Percentiles rank a stretch among this genome's conserved stretches.
Evolutionary conservation across 495 filamentous ascomycete species (phyloP).

Genomic region (Penicillium manginii): DNA sequence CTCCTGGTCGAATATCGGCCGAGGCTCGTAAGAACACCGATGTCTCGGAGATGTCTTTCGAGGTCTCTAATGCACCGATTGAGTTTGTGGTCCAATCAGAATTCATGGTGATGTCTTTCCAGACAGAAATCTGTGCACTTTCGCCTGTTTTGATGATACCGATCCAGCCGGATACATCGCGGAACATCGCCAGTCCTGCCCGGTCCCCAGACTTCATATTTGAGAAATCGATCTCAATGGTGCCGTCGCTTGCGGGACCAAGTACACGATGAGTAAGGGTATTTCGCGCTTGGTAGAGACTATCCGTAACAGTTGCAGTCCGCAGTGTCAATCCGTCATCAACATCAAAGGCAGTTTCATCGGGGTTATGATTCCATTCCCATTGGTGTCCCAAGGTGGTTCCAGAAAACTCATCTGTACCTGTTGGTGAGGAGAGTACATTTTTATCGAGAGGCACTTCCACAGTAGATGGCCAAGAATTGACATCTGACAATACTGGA

Average conservation of each 20-base stretch:
- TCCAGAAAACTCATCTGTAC: conserved; percentile 47
- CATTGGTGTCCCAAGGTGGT: conserved; percentile 44
- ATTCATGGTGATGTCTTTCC: conserved; percentile 24
- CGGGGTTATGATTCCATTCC: conserved; percentile 69
- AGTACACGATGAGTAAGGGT: conserved; percentile 59
- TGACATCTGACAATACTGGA: conserved; percentile 40
- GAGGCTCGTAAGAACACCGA: conserved; percentile 47
- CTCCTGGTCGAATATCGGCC: conserved; percentile 44
- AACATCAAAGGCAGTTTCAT: conserved; percentile 34
- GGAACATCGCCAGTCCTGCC: conserved; percentile 53
- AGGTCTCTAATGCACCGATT: conserved; percentile 30
- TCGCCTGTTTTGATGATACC: conserved; percentile 40
- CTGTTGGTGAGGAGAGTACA: conserved; percentile 19
- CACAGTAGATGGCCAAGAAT: conserved; percentile 50
- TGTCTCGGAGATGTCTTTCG: conserved; percentile 27
- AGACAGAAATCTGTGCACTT: conserved; percentile 25
- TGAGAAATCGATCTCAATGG: conserved; percentile 48
- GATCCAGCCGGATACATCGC: conserved; percentile 56
- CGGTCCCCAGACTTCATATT: conserved; percentile 56
- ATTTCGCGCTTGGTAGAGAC: conserved; percentile 57
- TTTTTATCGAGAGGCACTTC: conserved; percentile 30
- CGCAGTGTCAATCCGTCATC: conserved; percentile 44
- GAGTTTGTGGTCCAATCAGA: conserved; percentile 44
- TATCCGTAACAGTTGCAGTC: conserved; percentile 54
- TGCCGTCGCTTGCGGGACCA: conserved; percentile 50